phyloP scores from a whole-genome alignment of 208 protist genomes.

The Wallacemonas sp. region DNA sequence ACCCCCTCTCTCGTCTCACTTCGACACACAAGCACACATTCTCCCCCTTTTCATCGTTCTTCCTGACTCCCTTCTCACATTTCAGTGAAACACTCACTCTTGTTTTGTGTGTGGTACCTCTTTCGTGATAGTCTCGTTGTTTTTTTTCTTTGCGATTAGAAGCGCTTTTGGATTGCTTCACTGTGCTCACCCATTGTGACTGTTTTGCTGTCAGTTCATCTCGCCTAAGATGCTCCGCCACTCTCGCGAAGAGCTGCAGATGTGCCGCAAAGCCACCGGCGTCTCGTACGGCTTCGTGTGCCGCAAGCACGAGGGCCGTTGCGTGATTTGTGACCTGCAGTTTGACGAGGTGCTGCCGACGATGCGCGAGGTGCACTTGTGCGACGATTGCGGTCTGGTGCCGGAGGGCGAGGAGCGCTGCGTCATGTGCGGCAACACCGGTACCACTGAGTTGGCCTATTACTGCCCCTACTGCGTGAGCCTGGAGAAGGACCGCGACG shows the following conservation, averaged over 20 bases:
- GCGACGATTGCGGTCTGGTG: constrained; percentile 85
- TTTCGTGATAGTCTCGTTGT: too few species aligned
- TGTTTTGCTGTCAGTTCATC: too few species aligned
- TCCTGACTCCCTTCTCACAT: too few species aligned
- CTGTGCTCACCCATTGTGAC: too few species aligned
- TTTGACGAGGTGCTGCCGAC: constrained; percentile 71
- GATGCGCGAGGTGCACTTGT: constrained; percentile 83
- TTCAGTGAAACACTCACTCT: too few species aligned
- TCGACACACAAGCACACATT: too few species aligned
- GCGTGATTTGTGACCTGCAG: constrained; percentile 87
- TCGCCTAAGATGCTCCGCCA: constrained; percentile 90
- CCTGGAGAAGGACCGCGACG: constrained; percentile 89
- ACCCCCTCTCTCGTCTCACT: too few species aligned
- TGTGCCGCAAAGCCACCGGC: constrained; percentile 89
- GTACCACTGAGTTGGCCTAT: constrained; percentile 77
- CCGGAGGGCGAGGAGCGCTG: constrained; percentile 78
- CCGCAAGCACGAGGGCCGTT: constrained; percentile 86
- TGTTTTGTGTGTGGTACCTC: too few species aligned
- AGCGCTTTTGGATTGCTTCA: too few species aligned
- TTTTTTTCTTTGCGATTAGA: too few species aligned
- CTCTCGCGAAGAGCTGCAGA: constrained; percentile 77
- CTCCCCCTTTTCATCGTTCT: too few species aligned
- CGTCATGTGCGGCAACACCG: constrained; percentile 75
- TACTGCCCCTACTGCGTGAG: constrained; percentile 87
- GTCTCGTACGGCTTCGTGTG: constrained; percentile 76